A percentile compares a stretch with the other conserved stretches of the same genome.
Conservation (phyloP, 1,139 yeast genomes). For the Kurtzmaniella quercitrusa region DNA sequence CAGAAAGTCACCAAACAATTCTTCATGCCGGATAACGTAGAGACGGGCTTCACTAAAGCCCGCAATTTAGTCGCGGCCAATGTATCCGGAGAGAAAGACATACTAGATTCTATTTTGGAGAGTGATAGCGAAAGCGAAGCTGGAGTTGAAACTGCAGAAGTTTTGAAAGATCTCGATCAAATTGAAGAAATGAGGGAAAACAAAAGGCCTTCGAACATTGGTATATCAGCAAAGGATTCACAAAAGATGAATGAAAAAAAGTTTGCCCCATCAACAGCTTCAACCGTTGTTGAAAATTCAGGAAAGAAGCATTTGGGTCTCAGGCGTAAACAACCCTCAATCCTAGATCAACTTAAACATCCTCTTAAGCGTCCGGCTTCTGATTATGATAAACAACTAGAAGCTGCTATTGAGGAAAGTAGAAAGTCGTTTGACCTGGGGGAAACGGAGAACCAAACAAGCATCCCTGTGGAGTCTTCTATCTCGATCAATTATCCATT, state of each 20-base stretch:
- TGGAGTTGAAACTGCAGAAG: background rate
- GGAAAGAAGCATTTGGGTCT: constrained; percentile 1
- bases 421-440: constrained; percentile 12
- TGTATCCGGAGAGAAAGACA: constrained; percentile 5
- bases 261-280: background rate
- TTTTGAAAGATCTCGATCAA: background rate
- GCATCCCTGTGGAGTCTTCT: background rate
- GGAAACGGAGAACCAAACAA: background rate
- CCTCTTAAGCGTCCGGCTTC: background rate
- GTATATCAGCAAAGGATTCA: background rate
- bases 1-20: constrained; percentile 36
- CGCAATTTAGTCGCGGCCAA: constrained; percentile 41
- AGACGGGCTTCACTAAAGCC: constrained; percentile 64
- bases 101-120: background rate
- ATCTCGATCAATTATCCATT: background rate
- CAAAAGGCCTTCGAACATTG: too few relatives aligned
- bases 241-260: background rate
- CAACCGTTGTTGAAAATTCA: background rate
- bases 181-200: too few relatives aligned
- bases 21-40: constrained; percentile 78
- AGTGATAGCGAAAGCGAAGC: constrained; percentile 1
- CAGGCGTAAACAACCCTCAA: background rate
- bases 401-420: constrained; percentile 2
- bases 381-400: background rate
- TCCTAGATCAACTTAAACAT: background rate